These are phyloP conservation scores for Hyparrhenia diplandra DNA, from an alignment of 176 grass and related monocot species.

Conservation along the genomic window DNA sequence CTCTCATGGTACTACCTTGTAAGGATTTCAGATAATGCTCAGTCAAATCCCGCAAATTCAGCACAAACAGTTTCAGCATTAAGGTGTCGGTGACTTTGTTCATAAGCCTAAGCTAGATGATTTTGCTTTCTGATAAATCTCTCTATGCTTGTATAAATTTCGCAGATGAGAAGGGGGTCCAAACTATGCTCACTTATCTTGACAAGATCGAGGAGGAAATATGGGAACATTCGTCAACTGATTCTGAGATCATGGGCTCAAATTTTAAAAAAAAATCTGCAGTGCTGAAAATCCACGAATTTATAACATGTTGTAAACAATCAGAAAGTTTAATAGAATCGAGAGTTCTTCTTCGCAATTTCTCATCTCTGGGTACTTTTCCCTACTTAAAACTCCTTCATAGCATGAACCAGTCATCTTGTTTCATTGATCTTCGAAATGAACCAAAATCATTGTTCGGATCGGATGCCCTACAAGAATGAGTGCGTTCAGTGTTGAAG, in stretches of 20 bases:
- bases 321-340: background rate
- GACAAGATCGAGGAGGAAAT: constrained; percentile 51
- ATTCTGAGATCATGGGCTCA: background rate
- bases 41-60: background rate
- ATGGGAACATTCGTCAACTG: background rate
- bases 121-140: background rate
- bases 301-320: background rate
- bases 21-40: background rate
- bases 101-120: background rate
- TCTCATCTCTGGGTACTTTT: background rate
- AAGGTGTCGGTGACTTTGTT: background rate
- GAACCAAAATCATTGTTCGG: background rate
- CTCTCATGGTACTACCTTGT: background rate
- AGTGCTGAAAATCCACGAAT: background rate
- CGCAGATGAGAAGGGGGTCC: constrained; percentile 51
- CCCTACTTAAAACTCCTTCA: background rate
- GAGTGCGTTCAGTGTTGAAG: too few species aligned
- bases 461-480: too few species aligned
- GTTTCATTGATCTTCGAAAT: background rate
- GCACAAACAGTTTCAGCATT: background rate
- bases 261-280: background rate
- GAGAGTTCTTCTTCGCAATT: background rate
- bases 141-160: background rate
- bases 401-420: background rate
- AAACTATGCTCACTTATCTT: constrained; percentile 36